Evolutionary conservation across 768 basidiomycete genomes (phyloP), one percentile per base, ranked within the genome.

Genomic region (Agrocybe praecox): DNA sequence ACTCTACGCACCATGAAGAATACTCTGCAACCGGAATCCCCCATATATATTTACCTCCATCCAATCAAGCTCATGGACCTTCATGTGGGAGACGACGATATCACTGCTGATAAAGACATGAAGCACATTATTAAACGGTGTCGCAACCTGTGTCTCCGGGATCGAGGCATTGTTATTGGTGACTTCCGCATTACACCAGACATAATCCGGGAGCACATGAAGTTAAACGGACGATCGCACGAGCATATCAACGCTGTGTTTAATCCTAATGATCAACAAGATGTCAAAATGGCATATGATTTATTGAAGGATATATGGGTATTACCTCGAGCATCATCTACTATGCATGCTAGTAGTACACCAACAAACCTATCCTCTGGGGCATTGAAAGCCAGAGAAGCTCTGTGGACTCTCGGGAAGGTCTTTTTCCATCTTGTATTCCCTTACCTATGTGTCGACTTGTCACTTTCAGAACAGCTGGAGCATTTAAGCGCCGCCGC

Each of bases 391-490:
- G 50, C 55, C 3, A 11, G 57, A 18, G 49, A 52, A 17, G 57
- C 65, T 0, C 48, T 66, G 1, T 58, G 59, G 56, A 50, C 53
- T 8, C 59, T 67, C 15, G 64, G 65, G 9, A 54, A 54, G 23
- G 56, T 63, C 7, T 19, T 56, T 0, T 67, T 49, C 23, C 62
- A 71, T 45, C 29, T 70, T 7, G 58, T 73, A 5, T 53, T 62
- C 36, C 72, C 69, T 4, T 74, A 70, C 32, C 57, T 69, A 17
- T 65, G 63, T 34, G 49, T 69, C 17, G 49, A 63, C 15, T 58
- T 72, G 5, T 61, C 61, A 2, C 66, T 74, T 0, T 58, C 55
- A 0, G 65, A 74, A 49, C 72, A 74, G 51, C 58, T 73, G 18
- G 54, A 59, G 19, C 63, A 65, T 29, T 59, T 73, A 3, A 69